Percentiles rank a stretch among this genome's conserved stretches.
Evolutionary conservation across 768 basidiomycete species (phyloP).

Genomic region (Russula sp.): DNA sequence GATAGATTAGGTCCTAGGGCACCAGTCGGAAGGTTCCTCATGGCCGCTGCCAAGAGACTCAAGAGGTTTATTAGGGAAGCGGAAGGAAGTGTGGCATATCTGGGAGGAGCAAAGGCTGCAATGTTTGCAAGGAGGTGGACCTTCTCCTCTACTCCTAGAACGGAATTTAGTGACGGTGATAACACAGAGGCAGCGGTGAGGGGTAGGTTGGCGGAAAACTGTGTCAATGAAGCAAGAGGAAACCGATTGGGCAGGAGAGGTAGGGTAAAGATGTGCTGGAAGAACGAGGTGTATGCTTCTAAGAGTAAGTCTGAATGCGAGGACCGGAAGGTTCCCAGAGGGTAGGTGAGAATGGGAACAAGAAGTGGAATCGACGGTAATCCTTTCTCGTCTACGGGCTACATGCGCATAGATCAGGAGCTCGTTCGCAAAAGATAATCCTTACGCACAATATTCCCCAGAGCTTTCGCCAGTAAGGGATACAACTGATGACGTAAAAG

Average conservation of each 20-base stretch:
- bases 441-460: conserved; percentile 49
- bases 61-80: conserved; percentile 53
- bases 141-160: conserved; percentile 36
- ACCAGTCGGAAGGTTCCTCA: conserved; percentile 53
- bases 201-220: conserved; percentile 65
- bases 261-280: conserved; percentile 37
- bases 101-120: conserved; percentile 58
- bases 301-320: conserved; percentile 16
- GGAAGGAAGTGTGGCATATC: conserved; percentile 51
- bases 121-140: conserved; percentile 74
- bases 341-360: conserved; percentile 61
- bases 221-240: conserved; percentile 57
- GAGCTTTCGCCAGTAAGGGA: conserved; percentile 41
- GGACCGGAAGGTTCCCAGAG: conserved; percentile 40
- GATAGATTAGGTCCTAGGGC: conserved; percentile 47
- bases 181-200: conserved; percentile 42
- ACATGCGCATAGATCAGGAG: conserved; percentile 5
- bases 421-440: background rate
- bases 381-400: conserved; percentile 60
- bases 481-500: conserved; percentile 15
- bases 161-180: conserved; percentile 31
- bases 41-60: conserved; percentile 47
- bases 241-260: conserved; percentile 77
- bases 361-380: conserved; percentile 52
- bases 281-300: conserved; percentile 20